Evolutionary conservation across 2,329 filamentous ascomycete genomes (phyloP).

Genomic region (Xylariaceae sp.): DNA sequence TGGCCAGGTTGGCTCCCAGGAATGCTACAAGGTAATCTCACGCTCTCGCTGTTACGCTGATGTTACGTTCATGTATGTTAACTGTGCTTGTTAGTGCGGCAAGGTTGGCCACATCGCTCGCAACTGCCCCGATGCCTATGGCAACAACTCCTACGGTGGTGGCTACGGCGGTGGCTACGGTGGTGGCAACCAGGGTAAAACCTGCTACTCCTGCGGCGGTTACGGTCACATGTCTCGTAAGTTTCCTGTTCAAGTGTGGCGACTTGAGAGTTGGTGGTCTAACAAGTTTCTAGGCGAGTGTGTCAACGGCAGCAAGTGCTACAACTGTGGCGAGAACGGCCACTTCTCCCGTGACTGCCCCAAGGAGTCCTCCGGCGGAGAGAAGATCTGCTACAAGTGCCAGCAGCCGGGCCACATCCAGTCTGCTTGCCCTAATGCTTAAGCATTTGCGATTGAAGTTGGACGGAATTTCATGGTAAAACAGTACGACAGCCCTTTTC

Average conservation of each 20-base stretch:
- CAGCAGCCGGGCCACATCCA: slow-evolving; percentile 82
- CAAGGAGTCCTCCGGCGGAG: slow-evolving; percentile 76
- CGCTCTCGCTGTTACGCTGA: no score
- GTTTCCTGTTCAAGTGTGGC: slow-evolving; percentile 29
- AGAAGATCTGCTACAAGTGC: slow-evolving; percentile 99
- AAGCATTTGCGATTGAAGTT: slow-evolving; percentile 29
- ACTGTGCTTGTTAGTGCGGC: slow-evolving; percentile 59
- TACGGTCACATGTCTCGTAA: slow-evolving; percentile 90
- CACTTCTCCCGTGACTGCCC: slow-evolving; percentile 96
- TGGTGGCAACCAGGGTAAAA: slow-evolving; percentile 56
- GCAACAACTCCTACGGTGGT: slow-evolving; percentile 43
- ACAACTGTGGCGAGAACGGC: slow-evolving; percentile 94
- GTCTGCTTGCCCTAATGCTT: slow-evolving; percentile 75
- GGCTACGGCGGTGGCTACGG: slow-evolving; percentile 40
- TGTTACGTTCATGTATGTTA: neutral
- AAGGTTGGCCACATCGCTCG: slow-evolving; percentile 94
- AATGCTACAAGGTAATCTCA: slow-evolving; percentile 77
- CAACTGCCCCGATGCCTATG: slow-evolving; percentile 68
- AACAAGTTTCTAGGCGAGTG: slow-evolving; percentile 60
- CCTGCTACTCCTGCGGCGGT: slow-evolving; percentile 97
- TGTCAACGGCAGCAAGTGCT: slow-evolving; percentile 99
- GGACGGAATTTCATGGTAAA: slow-evolving; percentile 10
- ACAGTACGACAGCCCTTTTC: slow-evolving; percentile 7
- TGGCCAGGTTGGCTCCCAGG: slow-evolving; percentile 43
- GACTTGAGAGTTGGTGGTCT: slow-evolving; percentile 8